Base-by-base conservation (phyloP, 1,284 basidiomycete genomes). In the Ceratobasidium sp. region DNA sequence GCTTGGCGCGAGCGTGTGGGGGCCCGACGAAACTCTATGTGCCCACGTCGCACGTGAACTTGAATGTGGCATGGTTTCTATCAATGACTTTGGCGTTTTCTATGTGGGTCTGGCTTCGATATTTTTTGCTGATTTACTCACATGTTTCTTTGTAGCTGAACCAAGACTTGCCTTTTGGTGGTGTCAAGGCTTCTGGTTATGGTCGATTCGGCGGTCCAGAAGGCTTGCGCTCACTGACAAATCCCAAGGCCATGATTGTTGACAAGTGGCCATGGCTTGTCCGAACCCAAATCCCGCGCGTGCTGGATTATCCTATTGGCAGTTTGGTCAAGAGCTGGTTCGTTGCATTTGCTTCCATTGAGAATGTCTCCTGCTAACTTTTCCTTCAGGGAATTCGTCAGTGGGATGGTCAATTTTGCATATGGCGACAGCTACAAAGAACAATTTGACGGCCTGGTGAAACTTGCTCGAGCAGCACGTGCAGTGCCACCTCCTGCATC, bases 1-100 rank as follows among this genome's bases (percentile, higher is more conserved):
- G 18, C 87, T 99, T n/a, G 97, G 96, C 52, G 94, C 94, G 0
- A 93, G 93, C 72, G 93, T 99, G n/a, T 98, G 96, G 79, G 96
- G 96, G 9, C 89, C 89, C 12, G 87, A 91, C 77, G 88, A 91
- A 78, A 84, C 85, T 34, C 83, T 92, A 55, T 96, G 94, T 78
- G 76, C 91, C 65, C 84, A 89, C 67, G 90, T 98, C 12, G 94
- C 95, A 18, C 87, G 88, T 72, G 81, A 84, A 61, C 82, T 98
- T 58, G 87, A 96, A 73, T 96, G 94, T 76, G 97, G 97, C 46
- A 98, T 99, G 97, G 96, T 98, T 9, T 92, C 96, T 43, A 86
- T 98, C 77, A 98, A 98, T 78, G 95, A 97, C 81, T 97, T 93
- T 80, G 96, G 90, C 26, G 92, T 96, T 2, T 96, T 92, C 82